phyloP scores from a whole-genome alignment of 2,329 filamentous ascomycete species.

The Mycosphaerella sp. region DNA sequence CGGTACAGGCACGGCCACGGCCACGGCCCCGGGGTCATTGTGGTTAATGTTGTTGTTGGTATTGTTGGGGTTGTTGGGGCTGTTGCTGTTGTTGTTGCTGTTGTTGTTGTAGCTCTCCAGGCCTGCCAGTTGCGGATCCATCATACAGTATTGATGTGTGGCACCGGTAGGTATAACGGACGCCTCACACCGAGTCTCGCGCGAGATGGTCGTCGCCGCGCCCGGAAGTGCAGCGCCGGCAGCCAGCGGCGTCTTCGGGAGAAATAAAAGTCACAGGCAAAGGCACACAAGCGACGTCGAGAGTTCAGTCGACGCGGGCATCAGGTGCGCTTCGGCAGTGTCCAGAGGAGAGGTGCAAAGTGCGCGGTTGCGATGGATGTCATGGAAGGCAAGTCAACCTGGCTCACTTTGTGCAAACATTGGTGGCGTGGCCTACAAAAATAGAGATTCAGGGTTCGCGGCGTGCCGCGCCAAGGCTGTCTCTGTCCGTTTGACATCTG shows the following conservation, averaged over 20 bases:
- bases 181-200: neutral
- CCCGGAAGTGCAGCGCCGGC: neutral
- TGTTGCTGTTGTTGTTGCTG: neutral
- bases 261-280: no score
- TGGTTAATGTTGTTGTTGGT: no score
- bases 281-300: no score
- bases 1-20: neutral
- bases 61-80: neutral
- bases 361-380: neutral
- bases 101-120: slow-evolving; percentile 1
- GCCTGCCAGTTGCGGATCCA: slow-evolving; percentile 23
- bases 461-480: no score
- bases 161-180: neutral
- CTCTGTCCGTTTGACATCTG: neutral
- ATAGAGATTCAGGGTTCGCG: no score
- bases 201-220: neutral
- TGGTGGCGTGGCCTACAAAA: no score
- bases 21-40: no score
- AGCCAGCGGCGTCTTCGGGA: neutral
- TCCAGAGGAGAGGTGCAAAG: no score
- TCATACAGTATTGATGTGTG: neutral
- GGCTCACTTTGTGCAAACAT: no score
- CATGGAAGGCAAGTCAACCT: no score
- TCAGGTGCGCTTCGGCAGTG: neutral
- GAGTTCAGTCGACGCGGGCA: neutral